A percentile compares a stretch with the other conserved stretches of the same genome.
Evolutionary conservation across 2,329 filamentous ascomycete genomes (phyloP).

Genomic region (Neofusicoccum laricinum): DNA sequence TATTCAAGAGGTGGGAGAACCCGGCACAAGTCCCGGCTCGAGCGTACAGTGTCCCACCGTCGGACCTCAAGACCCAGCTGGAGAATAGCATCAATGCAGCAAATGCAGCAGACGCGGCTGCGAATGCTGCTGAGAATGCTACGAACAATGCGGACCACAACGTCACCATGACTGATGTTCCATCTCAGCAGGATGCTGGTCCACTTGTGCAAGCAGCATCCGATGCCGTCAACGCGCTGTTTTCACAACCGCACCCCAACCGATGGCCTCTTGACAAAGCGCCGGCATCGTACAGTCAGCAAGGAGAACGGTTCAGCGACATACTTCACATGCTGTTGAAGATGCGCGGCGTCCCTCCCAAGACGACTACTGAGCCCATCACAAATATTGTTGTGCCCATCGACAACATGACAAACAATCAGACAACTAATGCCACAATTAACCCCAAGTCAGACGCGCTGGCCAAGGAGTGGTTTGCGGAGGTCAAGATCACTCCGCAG

Average conservation of each 20-base stretch:
- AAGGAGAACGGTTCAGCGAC: conserved; percentile 58
- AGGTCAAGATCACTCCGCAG: conserved; percentile 28
- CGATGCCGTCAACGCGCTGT: background rate
- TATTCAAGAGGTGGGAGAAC: conserved; percentile 54
- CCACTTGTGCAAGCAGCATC: background rate
- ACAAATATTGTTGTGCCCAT: conserved; percentile 32
- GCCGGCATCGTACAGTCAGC: conserved; percentile 51
- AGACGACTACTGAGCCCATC: conserved; percentile 28
- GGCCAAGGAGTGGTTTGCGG: conserved; percentile 35
- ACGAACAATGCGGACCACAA: background rate
- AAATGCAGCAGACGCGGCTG: conserved; percentile 10
- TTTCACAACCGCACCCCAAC: conserved; percentile 20
- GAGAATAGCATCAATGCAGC: conserved; percentile 10
- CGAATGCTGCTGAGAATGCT: background rate
- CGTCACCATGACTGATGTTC: background rate
- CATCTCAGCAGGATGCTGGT: background rate
- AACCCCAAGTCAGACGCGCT: conserved; percentile 33
- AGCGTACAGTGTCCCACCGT: conserved; percentile 21
- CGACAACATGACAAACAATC: conserved; percentile 16
- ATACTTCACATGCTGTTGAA: conserved; percentile 57
- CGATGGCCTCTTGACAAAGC: conserved; percentile 55
- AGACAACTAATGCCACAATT: conserved; percentile 15
- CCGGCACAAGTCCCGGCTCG: background rate
- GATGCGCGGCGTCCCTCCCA: conserved; percentile 52
- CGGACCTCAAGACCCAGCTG: conserved; percentile 3